A percentile compares a stretch with the other conserved stretches of the same genome.
Conservation (phyloP, 2,329 filamentous ascomycete species). For the Penicillium sp. region DNA sequence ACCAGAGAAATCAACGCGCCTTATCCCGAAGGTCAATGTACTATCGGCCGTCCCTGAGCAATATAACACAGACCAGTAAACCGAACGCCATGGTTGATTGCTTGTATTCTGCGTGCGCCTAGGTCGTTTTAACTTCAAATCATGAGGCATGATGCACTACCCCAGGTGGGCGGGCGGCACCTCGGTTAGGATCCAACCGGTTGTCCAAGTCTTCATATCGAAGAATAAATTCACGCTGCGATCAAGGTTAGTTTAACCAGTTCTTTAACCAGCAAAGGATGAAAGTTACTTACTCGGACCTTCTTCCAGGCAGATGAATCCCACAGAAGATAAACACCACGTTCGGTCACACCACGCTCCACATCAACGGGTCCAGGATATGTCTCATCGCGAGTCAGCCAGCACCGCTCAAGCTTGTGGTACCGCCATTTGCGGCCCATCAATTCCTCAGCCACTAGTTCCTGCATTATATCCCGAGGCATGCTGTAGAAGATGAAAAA, state of each 20-base stretch:
- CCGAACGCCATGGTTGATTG: conserved; percentile 34
- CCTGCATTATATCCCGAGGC: conserved; percentile 63
- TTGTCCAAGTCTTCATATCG: conserved; percentile 51
- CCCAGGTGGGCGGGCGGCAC: conserved; percentile 32
- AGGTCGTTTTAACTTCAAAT: conserved; percentile 12
- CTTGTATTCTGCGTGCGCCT: conserved; percentile 16
- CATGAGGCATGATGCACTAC: conserved; percentile 39
- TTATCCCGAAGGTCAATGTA: conserved; percentile 21
- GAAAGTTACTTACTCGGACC: conserved; percentile 39
- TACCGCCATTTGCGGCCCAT: conserved; percentile 53
- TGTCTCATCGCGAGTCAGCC: conserved; percentile 49
- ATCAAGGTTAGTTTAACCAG: conserved; percentile 10
- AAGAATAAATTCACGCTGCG: conserved; percentile 47
- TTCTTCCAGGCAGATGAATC: conserved; percentile 50
- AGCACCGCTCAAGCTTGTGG: conserved; percentile 52
- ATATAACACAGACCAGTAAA: conserved; percentile 26
- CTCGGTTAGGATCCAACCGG: conserved; percentile 40
- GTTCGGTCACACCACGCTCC: conserved; percentile 47
- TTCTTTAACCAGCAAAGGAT: background rate
- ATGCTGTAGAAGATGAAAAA: conserved; percentile 70
- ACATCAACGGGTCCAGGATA: conserved; percentile 48
- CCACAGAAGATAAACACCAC: conserved; percentile 52
- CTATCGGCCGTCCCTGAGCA: conserved; percentile 23
- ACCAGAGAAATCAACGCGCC: conserved; percentile 26
- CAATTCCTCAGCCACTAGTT: conserved; percentile 62